A percentile compares a stretch with the other conserved stretches of the same genome.
Conservation (phyloP, 768 basidiomycete genomes). For the Leccinum pellstonianum region DNA sequence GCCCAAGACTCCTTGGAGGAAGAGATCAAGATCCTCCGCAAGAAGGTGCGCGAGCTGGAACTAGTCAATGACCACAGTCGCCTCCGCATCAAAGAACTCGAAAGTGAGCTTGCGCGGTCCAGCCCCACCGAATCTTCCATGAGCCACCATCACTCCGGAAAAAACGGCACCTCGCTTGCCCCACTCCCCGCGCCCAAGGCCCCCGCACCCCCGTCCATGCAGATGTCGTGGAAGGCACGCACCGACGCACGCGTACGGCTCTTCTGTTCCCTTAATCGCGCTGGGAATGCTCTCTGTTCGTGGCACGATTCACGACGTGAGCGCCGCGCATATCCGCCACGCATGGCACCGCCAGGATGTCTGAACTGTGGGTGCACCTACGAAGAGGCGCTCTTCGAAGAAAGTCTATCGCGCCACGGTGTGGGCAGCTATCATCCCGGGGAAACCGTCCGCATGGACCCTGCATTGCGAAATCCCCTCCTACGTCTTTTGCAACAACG, state of each 20-base stretch:
- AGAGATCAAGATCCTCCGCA: slow-evolving; percentile 56
- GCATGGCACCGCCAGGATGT: slow-evolving; percentile 73
- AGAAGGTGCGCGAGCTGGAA: slow-evolving; percentile 63
- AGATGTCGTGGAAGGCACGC: slow-evolving; percentile 65
- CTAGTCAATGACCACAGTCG: slow-evolving; percentile 52
- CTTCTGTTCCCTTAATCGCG: slow-evolving; percentile 81
- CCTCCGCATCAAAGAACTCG: slow-evolving; percentile 47
- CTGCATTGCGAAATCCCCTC: slow-evolving; percentile 78
- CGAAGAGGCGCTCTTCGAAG: slow-evolving; percentile 85
- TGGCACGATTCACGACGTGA: slow-evolving; percentile 91
- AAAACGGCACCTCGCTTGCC: slow-evolving; percentile 9
- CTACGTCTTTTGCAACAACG: slow-evolving; percentile 67
- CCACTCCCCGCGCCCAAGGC: slow-evolving; percentile 26
- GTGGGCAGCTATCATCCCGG: slow-evolving; percentile 85
- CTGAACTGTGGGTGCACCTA: slow-evolving; percentile 87
- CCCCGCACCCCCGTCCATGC: slow-evolving; percentile 42
- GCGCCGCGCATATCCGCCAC: slow-evolving; percentile 71
- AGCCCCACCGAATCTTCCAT: slow-evolving; percentile 26
- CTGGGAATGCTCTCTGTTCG: slow-evolving; percentile 84
- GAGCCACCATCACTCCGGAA: slow-evolving; percentile 13
- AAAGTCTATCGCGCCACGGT: slow-evolving; percentile 72
- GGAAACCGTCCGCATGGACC: slow-evolving; percentile 86
- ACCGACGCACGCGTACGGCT: slow-evolving; percentile 69
- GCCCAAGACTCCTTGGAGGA: slow-evolving; percentile 37
- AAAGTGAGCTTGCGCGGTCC: slow-evolving; percentile 41